Evolutionary conservation across 2,329 filamentous ascomycete species (phyloP).

Genomic region (Trichophyton mentagrophytes): DNA sequence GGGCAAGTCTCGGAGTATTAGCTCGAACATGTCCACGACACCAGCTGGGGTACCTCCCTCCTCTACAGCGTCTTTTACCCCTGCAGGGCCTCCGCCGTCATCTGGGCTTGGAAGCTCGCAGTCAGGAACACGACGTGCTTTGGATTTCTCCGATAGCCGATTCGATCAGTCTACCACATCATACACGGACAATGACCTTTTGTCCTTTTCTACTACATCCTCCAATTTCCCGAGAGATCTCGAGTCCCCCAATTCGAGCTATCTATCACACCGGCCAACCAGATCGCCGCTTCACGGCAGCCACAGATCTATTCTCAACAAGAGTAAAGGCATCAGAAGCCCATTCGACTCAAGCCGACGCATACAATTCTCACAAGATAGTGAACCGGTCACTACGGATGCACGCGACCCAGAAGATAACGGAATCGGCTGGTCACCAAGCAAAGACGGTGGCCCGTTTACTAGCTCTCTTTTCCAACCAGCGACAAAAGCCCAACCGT

Average conservation of each 20-base stretch:
- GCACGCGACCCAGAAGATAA: background rate
- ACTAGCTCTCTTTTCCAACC: background rate
- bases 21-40: conserved; percentile 41
- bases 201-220: conserved; percentile 27
- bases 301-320: background rate
- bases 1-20: conserved; percentile 25
- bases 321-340: background rate
- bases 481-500: background rate
- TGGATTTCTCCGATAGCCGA: conserved; percentile 27
- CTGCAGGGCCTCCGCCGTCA: conserved; percentile 39
- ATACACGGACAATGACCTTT: conserved; percentile 25
- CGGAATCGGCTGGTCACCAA: background rate
- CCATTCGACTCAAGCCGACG: background rate
- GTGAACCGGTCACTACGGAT: background rate
- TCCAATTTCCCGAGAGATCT: conserved; percentile 16
- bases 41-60: conserved; percentile 43
- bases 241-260: conserved; percentile 16
- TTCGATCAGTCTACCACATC: conserved; percentile 27
- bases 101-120: conserved; percentile 38
- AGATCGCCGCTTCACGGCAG: background rate
- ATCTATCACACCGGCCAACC: conserved; percentile 5
- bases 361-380: background rate
- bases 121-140: conserved; percentile 21
- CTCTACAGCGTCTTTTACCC: conserved; percentile 42
- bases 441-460: background rate